Evolutionary conservation across 1,139 yeast genomes (phyloP), one percentile per base, ranked within the genome.

Genomic region (Wickerhamomyces sp.): DNA sequence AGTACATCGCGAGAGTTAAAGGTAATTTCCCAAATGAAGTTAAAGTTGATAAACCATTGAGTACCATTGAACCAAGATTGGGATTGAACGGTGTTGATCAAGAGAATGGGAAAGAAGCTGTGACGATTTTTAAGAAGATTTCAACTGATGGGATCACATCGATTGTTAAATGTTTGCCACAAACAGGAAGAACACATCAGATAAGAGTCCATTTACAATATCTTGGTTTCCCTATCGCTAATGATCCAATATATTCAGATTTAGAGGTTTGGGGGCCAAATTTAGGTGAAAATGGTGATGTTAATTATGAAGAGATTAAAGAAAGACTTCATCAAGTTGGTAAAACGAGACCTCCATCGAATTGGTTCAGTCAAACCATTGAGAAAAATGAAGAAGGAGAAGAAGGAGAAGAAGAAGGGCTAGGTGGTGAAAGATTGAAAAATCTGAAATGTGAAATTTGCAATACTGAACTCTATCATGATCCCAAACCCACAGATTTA

Each of bases 161-260:
- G 36, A 55, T 84, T 1, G 83, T 84, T 0, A 49, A 63, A 33
- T 83, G 94, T 51, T 64, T 61, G 41, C 94, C 94, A 0, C 44
- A 72, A 8, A 78, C 91, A 0, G 95, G 94, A 0, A 68, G 83
- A 47, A 81, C 84, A 46, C 94, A 84, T 54, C 94, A 84, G 53
- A 81, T 84, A 16, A 63, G 94, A 35, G 79, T 83, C 7, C 94
- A 84, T 58, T 57, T 84, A 21, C 67, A 84, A 18, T 68, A 76
- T 36, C 36, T 81, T 34, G 86, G 87, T 0, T 64, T 55, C 45
- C 91, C 95, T 0, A 85, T 86, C 10, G 69, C 66, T 1, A 82
- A 84, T 46, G 95, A 85, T 52, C 70, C 70, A 9, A 55, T 78
- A 13, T 83, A 83, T 15, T 66, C 80, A 2, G 79, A 80, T 39